Evolutionary conservation across 495 filamentous ascomycete species (phyloP).

Genomic region (Aspergillus kassunensis): DNA sequence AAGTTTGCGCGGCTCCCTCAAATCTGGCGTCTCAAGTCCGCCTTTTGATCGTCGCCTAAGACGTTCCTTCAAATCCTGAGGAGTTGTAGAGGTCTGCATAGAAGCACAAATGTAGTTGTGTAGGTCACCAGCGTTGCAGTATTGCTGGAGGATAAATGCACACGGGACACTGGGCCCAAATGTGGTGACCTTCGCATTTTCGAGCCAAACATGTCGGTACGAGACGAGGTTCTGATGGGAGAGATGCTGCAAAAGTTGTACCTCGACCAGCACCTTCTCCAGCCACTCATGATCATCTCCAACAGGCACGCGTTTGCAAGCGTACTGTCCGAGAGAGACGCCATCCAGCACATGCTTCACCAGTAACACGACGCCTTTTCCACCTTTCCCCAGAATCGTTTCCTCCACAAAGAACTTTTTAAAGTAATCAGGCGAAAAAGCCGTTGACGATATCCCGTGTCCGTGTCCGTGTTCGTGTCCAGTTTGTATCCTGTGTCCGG

Average conservation of each 20-base stretch:
- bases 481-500: constrained; percentile 39
- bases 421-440: constrained; percentile 91
- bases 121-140: constrained; percentile 93
- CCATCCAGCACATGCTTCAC: constrained; percentile 88
- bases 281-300: constrained; percentile 95
- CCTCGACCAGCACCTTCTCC: constrained; percentile 88
- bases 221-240: constrained; percentile 95
- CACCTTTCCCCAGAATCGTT: constrained; percentile 77
- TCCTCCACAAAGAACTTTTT: constrained; percentile 87
- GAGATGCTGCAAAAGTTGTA: constrained; percentile 84
- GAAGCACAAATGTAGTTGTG: constrained; percentile 76
- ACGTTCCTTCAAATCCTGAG: constrained; percentile 82
- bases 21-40: constrained; percentile 50
- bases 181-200: constrained; percentile 73
- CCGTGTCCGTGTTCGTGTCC: constrained; percentile 3
- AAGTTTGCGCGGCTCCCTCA: constrained; percentile 59
- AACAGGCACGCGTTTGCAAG: constrained; percentile 94
- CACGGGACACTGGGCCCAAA: constrained; percentile 93
- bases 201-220: constrained; percentile 95
- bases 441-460: constrained; percentile 73
- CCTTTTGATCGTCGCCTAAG: constrained; percentile 71
- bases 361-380: constrained; percentile 89
- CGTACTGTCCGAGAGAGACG: constrained; percentile 83
- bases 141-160: constrained; percentile 95
- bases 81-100: constrained; percentile 56